A percentile compares a stretch with the other conserved stretches of the same genome.
Evolutionary conservation across 495 filamentous ascomycete genomes (phyloP).

Genomic region (Cairneyella variabilis): DNA sequence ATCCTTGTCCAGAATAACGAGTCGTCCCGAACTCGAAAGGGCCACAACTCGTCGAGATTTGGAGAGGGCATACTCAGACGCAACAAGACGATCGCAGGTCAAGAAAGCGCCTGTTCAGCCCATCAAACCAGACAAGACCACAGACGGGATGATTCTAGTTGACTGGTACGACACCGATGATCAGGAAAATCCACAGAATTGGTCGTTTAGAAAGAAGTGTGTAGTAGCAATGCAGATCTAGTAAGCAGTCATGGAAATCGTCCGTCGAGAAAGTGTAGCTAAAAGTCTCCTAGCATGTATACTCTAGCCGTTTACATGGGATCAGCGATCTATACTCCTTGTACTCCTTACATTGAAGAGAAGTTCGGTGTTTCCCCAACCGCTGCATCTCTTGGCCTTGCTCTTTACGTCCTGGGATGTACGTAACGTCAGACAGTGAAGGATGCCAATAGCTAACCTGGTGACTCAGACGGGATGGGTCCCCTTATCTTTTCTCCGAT

Average conservation of each 20-base stretch:
- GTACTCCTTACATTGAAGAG: conserved; percentile 36
- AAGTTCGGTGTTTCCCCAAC: conserved; percentile 50
- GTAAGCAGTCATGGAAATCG: not conserved
- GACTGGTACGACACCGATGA: conserved; percentile 51
- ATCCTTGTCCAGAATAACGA: too few relatives aligned
- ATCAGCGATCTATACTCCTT: conserved; percentile 42
- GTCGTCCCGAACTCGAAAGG: too few relatives aligned
- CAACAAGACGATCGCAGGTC: too few relatives aligned
- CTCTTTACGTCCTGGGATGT: conserved; percentile 41
- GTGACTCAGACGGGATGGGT: conserved; percentile 52
- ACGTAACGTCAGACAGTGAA: too few relatives aligned
- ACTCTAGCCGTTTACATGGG: conserved; percentile 44
- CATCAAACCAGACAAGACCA: conserved; percentile 30
- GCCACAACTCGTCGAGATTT: too few relatives aligned
- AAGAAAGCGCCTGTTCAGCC: too few relatives aligned
- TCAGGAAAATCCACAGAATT: conserved; percentile 51
- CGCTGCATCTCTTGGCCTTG: conserved; percentile 45
- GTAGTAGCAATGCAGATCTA: conserved; percentile 44
- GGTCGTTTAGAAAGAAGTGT: conserved; percentile 31
- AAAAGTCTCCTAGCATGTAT: conserved; percentile 24
- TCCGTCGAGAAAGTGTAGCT: not conserved
- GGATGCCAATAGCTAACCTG: too few relatives aligned
- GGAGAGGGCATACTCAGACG: conserved; percentile 24
- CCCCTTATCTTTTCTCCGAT: conserved; percentile 36
- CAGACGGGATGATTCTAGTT: conserved; percentile 50